Percentiles rank a stretch among this genome's conserved stretches.
Conservation (phyloP, 306 rosid genomes). For the Vigna radiata region DNA sequence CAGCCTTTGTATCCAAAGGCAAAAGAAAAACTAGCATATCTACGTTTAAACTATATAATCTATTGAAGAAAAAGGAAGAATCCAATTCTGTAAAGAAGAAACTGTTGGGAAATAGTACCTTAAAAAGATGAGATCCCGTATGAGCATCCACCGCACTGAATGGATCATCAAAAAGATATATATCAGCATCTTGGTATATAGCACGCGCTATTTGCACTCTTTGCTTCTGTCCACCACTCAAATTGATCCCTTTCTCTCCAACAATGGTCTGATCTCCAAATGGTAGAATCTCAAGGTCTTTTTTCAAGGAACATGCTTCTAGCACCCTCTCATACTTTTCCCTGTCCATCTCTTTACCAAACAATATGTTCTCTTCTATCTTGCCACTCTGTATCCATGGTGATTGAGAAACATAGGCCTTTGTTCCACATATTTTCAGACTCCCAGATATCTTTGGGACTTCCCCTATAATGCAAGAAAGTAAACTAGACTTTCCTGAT, state of each 20-base stretch:
- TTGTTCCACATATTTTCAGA: constrained; percentile 73
- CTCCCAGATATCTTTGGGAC: constrained; percentile 77
- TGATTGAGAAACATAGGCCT: constrained; percentile 88
- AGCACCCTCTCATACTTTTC: constrained; percentile 73
- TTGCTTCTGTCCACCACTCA: constrained; percentile 94
- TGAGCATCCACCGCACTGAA: constrained; percentile 95
- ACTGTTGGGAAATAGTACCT: constrained; percentile 52
- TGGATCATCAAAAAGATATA: constrained; percentile 90
- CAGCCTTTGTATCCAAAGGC: background rate
- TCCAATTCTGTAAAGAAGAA: background rate
- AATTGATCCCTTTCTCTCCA: constrained; percentile 88
- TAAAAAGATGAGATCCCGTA: constrained; percentile 89
- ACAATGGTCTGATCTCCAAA: constrained; percentile 85
- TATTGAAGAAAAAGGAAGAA: background rate
- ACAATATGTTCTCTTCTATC: constrained; percentile 77
- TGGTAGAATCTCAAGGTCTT: constrained; percentile 76
- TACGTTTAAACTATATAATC: background rate
- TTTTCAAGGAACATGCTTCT: constrained; percentile 76
- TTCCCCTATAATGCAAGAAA: constrained; percentile 83
- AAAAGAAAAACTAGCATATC: background rate
- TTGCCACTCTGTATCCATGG: constrained; percentile 95
- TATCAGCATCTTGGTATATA: constrained; percentile 80
- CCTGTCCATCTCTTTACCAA: constrained; percentile 77
- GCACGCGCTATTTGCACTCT: constrained; percentile 89
- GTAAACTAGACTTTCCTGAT: constrained; percentile 89